phyloP scores from a whole-genome alignment of 257 asterid genomes.

The Nicotiana benthamiana region DNA sequence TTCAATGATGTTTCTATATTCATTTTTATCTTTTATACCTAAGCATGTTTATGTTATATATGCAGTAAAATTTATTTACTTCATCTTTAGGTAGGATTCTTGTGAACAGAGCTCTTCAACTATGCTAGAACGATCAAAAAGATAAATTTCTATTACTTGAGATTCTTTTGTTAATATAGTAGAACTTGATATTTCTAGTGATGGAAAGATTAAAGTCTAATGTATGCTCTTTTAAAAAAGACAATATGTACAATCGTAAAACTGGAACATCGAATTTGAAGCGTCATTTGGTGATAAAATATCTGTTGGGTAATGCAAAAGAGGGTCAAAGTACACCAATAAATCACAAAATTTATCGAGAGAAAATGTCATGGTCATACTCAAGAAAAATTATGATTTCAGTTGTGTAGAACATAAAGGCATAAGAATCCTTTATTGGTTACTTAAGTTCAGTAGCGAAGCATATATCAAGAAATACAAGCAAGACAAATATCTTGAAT shows the following conservation, averaged over 20 bases:
- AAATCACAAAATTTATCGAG: not conserved
- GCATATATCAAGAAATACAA: not conserved
- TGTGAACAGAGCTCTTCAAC: not conserved
- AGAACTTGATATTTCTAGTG: not conserved
- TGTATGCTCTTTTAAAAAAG: not conserved
- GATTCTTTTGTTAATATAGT: not conserved
- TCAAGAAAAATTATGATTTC: not conserved
- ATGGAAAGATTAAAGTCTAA: not conserved
- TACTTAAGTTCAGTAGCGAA: not conserved
- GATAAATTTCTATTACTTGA: not conserved
- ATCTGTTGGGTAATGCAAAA: not conserved
- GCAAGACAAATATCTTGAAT: no score
- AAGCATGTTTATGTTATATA: no score
- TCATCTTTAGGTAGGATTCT: not conserved
- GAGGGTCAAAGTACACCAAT: not conserved
- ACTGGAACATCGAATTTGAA: not conserved
- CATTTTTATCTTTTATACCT: no score
- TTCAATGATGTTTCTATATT: no score
- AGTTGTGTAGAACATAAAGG: not conserved
- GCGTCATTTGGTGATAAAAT: not conserved
- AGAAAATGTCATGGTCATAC: not conserved
- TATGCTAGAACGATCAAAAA: not conserved
- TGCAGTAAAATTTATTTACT: no score
- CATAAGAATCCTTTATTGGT: not conserved
- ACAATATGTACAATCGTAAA: not conserved